Evolutionary conservation across 768 basidiomycete species (phyloP).

Genomic region (Pluteus cervinus): DNA sequence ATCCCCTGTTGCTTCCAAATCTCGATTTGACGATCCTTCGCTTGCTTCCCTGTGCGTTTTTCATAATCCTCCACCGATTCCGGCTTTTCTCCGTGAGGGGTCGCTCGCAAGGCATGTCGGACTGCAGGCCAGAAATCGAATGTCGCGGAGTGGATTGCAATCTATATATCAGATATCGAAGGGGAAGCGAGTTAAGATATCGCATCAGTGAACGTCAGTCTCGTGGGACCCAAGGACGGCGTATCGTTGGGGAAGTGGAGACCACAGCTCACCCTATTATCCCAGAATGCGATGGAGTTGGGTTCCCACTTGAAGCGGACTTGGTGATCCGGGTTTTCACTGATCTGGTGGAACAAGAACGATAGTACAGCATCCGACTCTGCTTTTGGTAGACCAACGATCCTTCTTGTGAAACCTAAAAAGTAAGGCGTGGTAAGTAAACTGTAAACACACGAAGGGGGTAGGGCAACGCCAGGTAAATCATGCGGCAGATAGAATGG

Average conservation of each 20-base stretch:
- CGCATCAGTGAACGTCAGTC: too few relatives aligned
- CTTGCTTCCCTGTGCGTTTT: conserved; percentile 52
- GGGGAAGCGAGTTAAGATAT: background rate
- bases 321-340: conserved; percentile 66
- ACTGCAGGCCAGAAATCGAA: conserved; percentile 79
- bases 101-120: conserved; percentile 75
- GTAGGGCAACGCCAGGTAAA: too few relatives aligned
- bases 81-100: conserved; percentile 77
- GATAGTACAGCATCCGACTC: conserved; percentile 71
- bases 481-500: too few relatives aligned
- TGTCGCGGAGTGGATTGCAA: conserved; percentile 73
- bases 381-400: conserved; percentile 73
- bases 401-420: conserved; percentile 71
- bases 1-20: conserved; percentile 66
- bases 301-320: conserved; percentile 74
- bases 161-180: conserved; percentile 26
- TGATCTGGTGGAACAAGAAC: conserved; percentile 69
- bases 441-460: too few relatives aligned
- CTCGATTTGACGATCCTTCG: conserved; percentile 69
- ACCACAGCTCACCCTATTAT: conserved; percentile 72
- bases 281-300: conserved; percentile 82
- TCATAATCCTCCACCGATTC: conserved; percentile 72
- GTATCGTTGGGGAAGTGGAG: too few relatives aligned
- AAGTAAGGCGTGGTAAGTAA: conserved; percentile 1
- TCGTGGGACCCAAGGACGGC: too few relatives aligned